Evolutionary conservation across 768 basidiomycete species (phyloP).

Genomic region (Boletus eberwhitei): DNA sequence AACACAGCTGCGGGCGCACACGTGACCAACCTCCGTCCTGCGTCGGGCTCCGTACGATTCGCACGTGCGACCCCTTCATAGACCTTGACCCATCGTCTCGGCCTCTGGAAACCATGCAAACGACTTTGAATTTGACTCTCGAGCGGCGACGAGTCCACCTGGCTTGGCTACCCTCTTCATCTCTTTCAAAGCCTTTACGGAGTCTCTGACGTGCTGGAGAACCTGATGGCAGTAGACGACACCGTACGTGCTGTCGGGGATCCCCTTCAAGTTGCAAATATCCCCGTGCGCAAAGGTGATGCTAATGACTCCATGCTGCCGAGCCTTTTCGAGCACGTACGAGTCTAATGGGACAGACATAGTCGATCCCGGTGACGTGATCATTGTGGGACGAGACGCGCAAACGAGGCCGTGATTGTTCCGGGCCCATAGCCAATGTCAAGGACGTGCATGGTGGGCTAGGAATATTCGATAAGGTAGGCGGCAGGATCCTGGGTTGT

Average conservation of each 20-base stretch:
- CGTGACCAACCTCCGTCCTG: too few species aligned
- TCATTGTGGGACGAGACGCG: slow-evolving; percentile 39
- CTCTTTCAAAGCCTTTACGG: slow-evolving; percentile 40
- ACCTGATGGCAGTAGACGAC: slow-evolving; percentile 51
- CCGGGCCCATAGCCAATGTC: slow-evolving; percentile 55
- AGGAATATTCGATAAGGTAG: slow-evolving; percentile 37
- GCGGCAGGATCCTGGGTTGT: slow-evolving; percentile 43
- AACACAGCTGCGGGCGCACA: slow-evolving; percentile 39
- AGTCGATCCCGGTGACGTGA: slow-evolving; percentile 43
- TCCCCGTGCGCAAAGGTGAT: slow-evolving; percentile 40
- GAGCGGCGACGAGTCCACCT: slow-evolving; percentile 44
- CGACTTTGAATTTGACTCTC: slow-evolving; percentile 42
- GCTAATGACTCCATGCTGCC: slow-evolving; percentile 33
- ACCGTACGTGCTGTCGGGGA: slow-evolving; percentile 41
- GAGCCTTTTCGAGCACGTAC: slow-evolving; percentile 37
- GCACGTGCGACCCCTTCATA: slow-evolving; percentile 22
- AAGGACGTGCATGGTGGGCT: slow-evolving; percentile 40
- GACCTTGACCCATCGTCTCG: slow-evolving; percentile 25
- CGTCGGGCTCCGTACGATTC: too few species aligned
- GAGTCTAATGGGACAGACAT: slow-evolving; percentile 15
- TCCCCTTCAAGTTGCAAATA: slow-evolving; percentile 33
- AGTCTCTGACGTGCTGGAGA: slow-evolving; percentile 44
- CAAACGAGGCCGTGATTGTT: slow-evolving; percentile 46
- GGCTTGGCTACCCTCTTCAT: slow-evolving; percentile 46
- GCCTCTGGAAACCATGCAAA: slow-evolving; percentile 36